phyloP scores from a whole-genome alignment of 2,329 filamentous ascomycete species.

The Fusarium nematophilum region DNA sequence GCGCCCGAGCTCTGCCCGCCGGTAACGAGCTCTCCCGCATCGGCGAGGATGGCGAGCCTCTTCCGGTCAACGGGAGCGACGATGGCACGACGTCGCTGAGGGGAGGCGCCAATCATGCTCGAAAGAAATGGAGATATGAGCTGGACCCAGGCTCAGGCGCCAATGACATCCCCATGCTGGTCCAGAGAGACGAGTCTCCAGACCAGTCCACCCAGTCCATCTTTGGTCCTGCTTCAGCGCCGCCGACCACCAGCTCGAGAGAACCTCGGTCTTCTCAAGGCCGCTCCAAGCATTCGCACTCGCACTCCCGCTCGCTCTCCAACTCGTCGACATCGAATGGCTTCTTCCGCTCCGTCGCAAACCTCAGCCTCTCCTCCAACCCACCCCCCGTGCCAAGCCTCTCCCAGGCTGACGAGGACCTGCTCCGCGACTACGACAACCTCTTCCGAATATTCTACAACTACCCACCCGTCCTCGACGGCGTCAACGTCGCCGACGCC shows the following conservation, averaged over 20 bases:
- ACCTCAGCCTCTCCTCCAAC: slow-evolving; percentile 67
- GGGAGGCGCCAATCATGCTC: slow-evolving; percentile 31
- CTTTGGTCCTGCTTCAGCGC: slow-evolving; percentile 44
- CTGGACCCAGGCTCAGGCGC: slow-evolving; percentile 79
- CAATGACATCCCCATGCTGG: slow-evolving; percentile 86
- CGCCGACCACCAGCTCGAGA: slow-evolving; percentile 49
- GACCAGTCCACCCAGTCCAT: slow-evolving; percentile 45
- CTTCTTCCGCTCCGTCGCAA: slow-evolving; percentile 91
- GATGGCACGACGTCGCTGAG: slow-evolving; percentile 33
- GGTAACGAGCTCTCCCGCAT: slow-evolving; percentile 65
- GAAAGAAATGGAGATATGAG: slow-evolving; percentile 85
- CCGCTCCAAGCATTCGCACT: slow-evolving; percentile 40
- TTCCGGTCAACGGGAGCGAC: slow-evolving; percentile 36
- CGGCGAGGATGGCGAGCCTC: slow-evolving; percentile 54
- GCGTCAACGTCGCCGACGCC: slow-evolving; percentile 88
- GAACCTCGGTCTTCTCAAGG: slow-evolving; percentile 56
- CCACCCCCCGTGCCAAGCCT: slow-evolving; percentile 61
- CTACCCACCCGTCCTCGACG: slow-evolving; percentile 83
- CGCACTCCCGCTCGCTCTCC: slow-evolving; percentile 64
- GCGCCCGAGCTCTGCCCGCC: slow-evolving; percentile 43
- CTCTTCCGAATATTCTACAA: slow-evolving; percentile 97
- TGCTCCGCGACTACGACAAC: slow-evolving; percentile 93
- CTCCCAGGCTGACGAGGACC: slow-evolving; percentile 74
- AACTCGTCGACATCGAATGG: slow-evolving; percentile 52
- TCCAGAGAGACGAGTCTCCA: slow-evolving; percentile 74